phyloP scores from a whole-genome alignment of 805 yeast species.

The Saturnispora silvae region DNA sequence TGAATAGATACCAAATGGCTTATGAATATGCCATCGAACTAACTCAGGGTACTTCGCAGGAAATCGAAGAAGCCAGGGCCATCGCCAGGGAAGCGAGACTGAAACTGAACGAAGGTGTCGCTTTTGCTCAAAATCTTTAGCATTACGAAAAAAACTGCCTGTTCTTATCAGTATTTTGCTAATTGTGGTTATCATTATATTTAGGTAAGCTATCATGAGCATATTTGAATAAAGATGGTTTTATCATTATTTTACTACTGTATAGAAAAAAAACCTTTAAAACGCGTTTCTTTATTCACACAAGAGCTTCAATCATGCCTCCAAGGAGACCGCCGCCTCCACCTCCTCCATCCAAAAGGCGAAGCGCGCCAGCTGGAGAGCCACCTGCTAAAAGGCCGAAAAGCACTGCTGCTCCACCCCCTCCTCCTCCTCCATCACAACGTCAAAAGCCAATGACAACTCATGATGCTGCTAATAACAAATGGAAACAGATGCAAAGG shows the following conservation, averaged over 20 bases:
- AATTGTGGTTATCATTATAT: too few species aligned
- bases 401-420: slow-evolving; percentile 11
- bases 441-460: slow-evolving; percentile 9
- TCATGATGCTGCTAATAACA: slow-evolving; percentile 35
- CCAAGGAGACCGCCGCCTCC: slow-evolving; percentile 8
- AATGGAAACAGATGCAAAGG: slow-evolving; percentile 60
- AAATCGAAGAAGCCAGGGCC: slow-evolving; percentile 79
- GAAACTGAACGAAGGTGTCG: slow-evolving; percentile 33
- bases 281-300: too few species aligned
- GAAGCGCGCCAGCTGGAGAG: neutral
- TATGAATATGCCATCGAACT: slow-evolving; percentile 64
- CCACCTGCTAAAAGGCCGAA: slow-evolving; percentile 1
- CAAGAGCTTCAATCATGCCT: too few species aligned
- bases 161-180: too few species aligned
- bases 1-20: slow-evolving; percentile 54
- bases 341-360: slow-evolving; percentile 7
- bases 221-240: neutral
- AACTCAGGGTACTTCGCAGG: slow-evolving; percentile 66
- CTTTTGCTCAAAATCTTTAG: too few species aligned
- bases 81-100: slow-evolving; percentile 70
- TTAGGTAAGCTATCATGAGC: too few species aligned
- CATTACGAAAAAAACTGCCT: too few species aligned
- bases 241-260: too few species aligned
- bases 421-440: slow-evolving; percentile 12
- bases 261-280: too few species aligned